phyloP scores from a whole-genome alignment of 495 filamentous ascomycete species.

The Evernia prunastri region DNA sequence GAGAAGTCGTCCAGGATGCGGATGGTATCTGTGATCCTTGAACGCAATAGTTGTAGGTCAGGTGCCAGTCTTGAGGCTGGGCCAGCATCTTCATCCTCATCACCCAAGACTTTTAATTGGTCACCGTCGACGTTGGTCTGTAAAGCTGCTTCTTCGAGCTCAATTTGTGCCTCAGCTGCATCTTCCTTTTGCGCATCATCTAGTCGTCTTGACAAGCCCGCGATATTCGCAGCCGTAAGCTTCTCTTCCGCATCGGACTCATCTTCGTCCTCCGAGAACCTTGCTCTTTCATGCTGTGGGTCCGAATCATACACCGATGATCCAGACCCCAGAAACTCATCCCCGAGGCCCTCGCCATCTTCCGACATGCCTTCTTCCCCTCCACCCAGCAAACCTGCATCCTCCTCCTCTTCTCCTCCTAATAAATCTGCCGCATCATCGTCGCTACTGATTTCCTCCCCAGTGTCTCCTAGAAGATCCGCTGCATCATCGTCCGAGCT shows the following conservation, averaged over 20 bases:
- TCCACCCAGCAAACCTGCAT: slow-evolving; percentile 38
- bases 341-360: slow-evolving; percentile 46
- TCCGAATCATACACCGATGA: slow-evolving; percentile 71
- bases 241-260: slow-evolving; percentile 83
- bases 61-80: slow-evolving; percentile 60
- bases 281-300: slow-evolving; percentile 54
- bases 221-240: slow-evolving; percentile 94
- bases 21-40: slow-evolving; percentile 86
- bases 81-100: slow-evolving; percentile 43
- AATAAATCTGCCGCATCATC: slow-evolving; percentile 42
- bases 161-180: slow-evolving; percentile 55
- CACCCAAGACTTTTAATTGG: slow-evolving; percentile 62
- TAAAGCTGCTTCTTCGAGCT: slow-evolving; percentile 76
- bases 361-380: slow-evolving; percentile 37
- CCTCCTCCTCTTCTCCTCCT: slow-evolving; percentile 41
- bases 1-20: slow-evolving; percentile 84
- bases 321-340: slow-evolving; percentile 54
- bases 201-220: slow-evolving; percentile 74
- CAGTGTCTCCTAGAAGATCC: slow-evolving; percentile 43
- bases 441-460: slow-evolving; percentile 31
- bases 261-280: slow-evolving; percentile 95
- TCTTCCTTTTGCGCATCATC: slow-evolving; percentile 70
- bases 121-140: slow-evolving; percentile 94
- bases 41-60: slow-evolving; percentile 82
- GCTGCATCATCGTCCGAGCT: slow-evolving; percentile 37